These are phyloP conservation scores for Elsinoe necatrix DNA, from an alignment of 2,329 filamentous ascomycete genomes.

Conservation along the genomic window DNA sequence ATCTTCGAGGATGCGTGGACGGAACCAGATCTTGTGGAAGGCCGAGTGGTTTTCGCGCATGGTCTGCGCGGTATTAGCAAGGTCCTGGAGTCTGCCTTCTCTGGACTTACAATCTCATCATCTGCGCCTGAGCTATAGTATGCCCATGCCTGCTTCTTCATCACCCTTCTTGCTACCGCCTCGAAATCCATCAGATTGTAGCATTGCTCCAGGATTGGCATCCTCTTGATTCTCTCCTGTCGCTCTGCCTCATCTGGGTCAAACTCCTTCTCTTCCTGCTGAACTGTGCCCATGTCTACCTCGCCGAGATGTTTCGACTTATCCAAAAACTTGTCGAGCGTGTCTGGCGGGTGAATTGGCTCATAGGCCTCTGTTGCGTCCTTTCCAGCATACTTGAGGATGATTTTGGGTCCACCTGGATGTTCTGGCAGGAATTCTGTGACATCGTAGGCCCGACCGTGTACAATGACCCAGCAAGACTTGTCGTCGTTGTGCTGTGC, in stretches of 20 bases:
- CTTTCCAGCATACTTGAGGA: slow-evolving; percentile 92
- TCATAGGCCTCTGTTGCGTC: slow-evolving; percentile 90
- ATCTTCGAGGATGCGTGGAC: slow-evolving; percentile 78
- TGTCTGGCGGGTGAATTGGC: slow-evolving; percentile 82
- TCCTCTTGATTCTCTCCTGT: slow-evolving; percentile 56
- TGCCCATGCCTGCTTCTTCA: slow-evolving; percentile 96
- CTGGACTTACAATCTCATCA: slow-evolving; percentile 64
- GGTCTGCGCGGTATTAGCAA: slow-evolving; percentile 49
- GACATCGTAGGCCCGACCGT: slow-evolving; percentile 75
- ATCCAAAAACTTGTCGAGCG: slow-evolving; percentile 72
- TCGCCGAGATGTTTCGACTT: slow-evolving; percentile 78
- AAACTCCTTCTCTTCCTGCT: slow-evolving; percentile 55
- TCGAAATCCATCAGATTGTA: slow-evolving; percentile 96
- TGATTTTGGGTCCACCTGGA: slow-evolving; percentile 83
- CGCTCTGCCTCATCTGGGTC: slow-evolving; percentile 66
- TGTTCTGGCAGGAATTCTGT: slow-evolving; percentile 86
- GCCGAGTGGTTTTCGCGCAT: slow-evolving; percentile 91
- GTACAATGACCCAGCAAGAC: slow-evolving; percentile 87
- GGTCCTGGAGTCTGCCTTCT: not conserved
- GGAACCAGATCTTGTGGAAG: slow-evolving; percentile 97
- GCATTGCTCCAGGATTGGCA: slow-evolving; percentile 77
- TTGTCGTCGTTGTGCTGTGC: slow-evolving; percentile 70
- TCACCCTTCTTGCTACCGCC: slow-evolving; percentile 75
- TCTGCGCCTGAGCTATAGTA: slow-evolving; percentile 95
- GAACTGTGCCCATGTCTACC: slow-evolving; percentile 78